A percentile compares a stretch with the other conserved stretches of the same genome.
Evolutionary conservation across 177 flowering plant genomes (phyloP).

Genomic region (Telopea speciosissima): DNA sequence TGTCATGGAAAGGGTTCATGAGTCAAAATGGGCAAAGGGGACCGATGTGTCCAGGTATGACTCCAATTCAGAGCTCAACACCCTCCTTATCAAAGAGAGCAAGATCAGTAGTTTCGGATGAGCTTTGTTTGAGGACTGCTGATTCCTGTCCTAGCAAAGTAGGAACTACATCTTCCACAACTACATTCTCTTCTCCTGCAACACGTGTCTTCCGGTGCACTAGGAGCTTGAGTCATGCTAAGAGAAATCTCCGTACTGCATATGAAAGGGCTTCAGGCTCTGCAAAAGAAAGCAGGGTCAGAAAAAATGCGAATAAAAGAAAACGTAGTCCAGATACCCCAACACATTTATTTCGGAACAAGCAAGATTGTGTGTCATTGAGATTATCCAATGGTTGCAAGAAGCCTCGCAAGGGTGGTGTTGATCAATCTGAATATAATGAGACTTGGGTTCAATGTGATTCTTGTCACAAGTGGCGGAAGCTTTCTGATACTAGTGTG

Average conservation of each 20-base stretch:
- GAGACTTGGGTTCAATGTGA: constrained; percentile 97
- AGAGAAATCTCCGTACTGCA: constrained; percentile 51
- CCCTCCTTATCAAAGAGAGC: constrained; percentile 29
- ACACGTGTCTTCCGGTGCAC: constrained; percentile 27
- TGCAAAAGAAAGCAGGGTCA: constrained; percentile 12
- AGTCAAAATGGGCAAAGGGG: constrained; percentile 38
- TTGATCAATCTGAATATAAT: constrained; percentile 23
- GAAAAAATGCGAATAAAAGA: constrained; percentile 8
- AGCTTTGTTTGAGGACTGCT: constrained; percentile 11
- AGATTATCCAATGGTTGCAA: constrained; percentile 15
- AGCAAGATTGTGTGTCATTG: constrained; percentile 16
- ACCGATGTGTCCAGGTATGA: constrained; percentile 28
- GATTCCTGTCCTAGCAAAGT: constrained; percentile 20
- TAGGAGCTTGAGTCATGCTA: constrained; percentile 40
- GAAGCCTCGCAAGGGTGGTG: constrained; percentile 17
- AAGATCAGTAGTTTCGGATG: constrained; percentile 19
- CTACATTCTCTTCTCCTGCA: constrained; percentile 18
- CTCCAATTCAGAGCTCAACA: constrained; percentile 19
- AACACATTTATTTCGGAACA: constrained; percentile 9
- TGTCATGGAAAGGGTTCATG: constrained; percentile 24
- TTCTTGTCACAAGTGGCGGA: constrained; percentile 87
- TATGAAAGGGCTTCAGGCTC: constrained; percentile 34
- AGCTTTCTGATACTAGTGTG: constrained; percentile 31
- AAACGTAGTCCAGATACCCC: constrained; percentile 3
- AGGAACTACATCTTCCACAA: constrained; percentile 18